Evolutionary conservation across 1,284 basidiomycete species (phyloP).

Genomic region (Leccinum proliferum): DNA sequence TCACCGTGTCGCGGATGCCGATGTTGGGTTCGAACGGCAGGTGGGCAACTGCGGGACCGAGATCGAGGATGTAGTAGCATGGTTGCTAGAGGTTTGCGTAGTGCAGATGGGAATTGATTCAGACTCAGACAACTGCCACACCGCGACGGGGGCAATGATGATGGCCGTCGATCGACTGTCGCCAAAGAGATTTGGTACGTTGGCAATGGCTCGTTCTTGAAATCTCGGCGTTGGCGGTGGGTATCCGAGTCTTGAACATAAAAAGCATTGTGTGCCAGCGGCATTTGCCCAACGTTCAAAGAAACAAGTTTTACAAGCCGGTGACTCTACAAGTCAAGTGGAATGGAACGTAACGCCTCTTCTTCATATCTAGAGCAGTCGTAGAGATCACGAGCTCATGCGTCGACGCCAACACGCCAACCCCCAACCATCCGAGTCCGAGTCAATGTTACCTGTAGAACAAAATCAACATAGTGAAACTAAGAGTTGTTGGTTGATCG

Average conservation of each 20-base stretch:
- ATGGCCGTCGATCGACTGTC: slow-evolving; percentile 43
- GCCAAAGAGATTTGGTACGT: background rate
- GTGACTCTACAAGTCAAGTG: slow-evolving; percentile 50
- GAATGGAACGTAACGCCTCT: slow-evolving; percentile 34
- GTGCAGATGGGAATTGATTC: slow-evolving; percentile 81
- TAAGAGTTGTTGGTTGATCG: slow-evolving; percentile 7
- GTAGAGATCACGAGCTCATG: slow-evolving; percentile 45
- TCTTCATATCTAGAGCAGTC: slow-evolving; percentile 48
- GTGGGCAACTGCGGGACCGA: slow-evolving; percentile 83
- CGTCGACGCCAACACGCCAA: slow-evolving; percentile 38
- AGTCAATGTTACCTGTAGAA: background rate
- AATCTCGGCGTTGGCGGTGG: slow-evolving; percentile 1
- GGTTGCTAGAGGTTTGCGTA: slow-evolving; percentile 47
- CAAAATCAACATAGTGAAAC: background rate
- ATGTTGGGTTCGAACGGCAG: slow-evolving; percentile 95
- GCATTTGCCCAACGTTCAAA: slow-evolving; percentile 39
- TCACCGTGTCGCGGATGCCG: slow-evolving; percentile 96
- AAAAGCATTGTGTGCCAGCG: background rate
- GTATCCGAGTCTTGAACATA: slow-evolving; percentile 40
- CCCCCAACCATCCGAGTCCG: slow-evolving; percentile 28
- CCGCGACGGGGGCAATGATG: too few species aligned
- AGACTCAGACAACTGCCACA: slow-evolving; percentile 89
- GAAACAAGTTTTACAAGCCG: slow-evolving; percentile 40
- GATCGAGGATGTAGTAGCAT: slow-evolving; percentile 50
- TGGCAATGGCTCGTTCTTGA: background rate